These are phyloP conservation scores for Acacia confusa DNA, from an alignment of 306 rosid genomes.

Conservation along the genomic window DNA sequence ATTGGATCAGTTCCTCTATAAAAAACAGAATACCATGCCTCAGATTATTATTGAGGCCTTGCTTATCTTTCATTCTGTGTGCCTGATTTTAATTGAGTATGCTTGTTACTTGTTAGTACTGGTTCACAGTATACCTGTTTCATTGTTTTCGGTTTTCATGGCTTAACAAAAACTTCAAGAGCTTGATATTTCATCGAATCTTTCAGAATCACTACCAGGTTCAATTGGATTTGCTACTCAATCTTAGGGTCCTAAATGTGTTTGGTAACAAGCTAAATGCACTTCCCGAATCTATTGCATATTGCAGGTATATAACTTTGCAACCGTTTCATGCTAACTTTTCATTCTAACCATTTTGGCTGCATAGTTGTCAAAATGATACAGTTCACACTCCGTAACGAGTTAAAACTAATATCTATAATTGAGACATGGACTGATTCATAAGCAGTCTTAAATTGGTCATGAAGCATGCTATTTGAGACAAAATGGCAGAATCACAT, in stretches of 20 bases:
- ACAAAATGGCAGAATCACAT: too few species aligned
- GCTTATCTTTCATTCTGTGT: too few species aligned
- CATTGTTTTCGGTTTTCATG: slow-evolving; percentile 22
- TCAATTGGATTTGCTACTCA: slow-evolving; percentile 41
- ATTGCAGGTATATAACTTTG: slow-evolving; percentile 47
- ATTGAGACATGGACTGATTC: neutral
- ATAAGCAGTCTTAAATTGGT: neutral
- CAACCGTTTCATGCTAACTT: neutral
- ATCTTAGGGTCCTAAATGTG: slow-evolving; percentile 47
- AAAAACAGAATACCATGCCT: too few species aligned
- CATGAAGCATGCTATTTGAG: neutral
- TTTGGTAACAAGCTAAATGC: slow-evolving; percentile 46
- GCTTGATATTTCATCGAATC: slow-evolving; percentile 50
- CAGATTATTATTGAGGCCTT: too few species aligned
- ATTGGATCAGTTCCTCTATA: too few species aligned
- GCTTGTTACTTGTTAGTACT: neutral
- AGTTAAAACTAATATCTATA: neutral
- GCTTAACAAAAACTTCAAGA: slow-evolving; percentile 40
- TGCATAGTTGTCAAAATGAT: neutral
- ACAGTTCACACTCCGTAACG: neutral
- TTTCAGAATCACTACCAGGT: slow-evolving; percentile 43
- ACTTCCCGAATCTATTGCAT: slow-evolving; percentile 51
- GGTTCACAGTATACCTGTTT: neutral
- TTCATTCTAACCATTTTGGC: neutral
- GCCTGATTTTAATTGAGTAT: too few species aligned